Percentiles rank a stretch among this genome's conserved stretches.
These are phyloP conservation scores for Solanum aculeatissimum DNA, from an alignment of 305 asterid species.

Conservation along the genomic window DNA sequence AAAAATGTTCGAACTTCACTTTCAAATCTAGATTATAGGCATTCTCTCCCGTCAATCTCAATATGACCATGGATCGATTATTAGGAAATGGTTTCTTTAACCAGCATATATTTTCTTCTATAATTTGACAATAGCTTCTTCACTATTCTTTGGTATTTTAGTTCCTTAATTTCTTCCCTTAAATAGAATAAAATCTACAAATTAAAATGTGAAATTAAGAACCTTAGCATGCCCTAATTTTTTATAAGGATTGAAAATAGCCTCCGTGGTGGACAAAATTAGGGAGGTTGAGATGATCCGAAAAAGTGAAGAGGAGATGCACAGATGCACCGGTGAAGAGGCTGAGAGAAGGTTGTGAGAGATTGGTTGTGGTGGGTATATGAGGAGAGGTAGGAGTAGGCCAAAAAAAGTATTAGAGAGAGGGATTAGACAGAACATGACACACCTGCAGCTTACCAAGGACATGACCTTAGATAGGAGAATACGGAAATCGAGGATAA, in stretches of 20 bases:
- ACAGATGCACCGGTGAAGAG: not conserved
- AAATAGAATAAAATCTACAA: not conserved
- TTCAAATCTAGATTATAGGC: not conserved
- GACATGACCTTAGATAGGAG: too few species aligned
- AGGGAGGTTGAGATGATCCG: not conserved
- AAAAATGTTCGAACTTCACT: too few species aligned
- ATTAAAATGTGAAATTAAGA: not conserved
- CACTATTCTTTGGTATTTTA: not conserved
- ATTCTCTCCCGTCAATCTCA: not conserved
- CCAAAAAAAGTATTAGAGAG: too few species aligned
- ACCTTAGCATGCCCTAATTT: not conserved
- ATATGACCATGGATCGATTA: not conserved
- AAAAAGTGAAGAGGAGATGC: not conserved
- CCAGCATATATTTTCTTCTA: not conserved
- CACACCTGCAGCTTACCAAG: too few species aligned
- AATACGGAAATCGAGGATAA: too few species aligned
- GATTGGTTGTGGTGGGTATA: too few species aligned
- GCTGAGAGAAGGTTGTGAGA: not conserved
- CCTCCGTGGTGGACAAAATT: not conserved
- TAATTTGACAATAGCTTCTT: not conserved
- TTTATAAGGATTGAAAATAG: not conserved
- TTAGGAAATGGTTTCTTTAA: not conserved
- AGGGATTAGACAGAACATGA: too few species aligned
- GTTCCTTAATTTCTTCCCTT: not conserved
- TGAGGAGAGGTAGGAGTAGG: not conserved